A percentile compares a stretch with the other conserved stretches of the same genome.
Evolutionary conservation across 148 eudicot species (phyloP).

Genomic region (Pouteria glomerata): DNA sequence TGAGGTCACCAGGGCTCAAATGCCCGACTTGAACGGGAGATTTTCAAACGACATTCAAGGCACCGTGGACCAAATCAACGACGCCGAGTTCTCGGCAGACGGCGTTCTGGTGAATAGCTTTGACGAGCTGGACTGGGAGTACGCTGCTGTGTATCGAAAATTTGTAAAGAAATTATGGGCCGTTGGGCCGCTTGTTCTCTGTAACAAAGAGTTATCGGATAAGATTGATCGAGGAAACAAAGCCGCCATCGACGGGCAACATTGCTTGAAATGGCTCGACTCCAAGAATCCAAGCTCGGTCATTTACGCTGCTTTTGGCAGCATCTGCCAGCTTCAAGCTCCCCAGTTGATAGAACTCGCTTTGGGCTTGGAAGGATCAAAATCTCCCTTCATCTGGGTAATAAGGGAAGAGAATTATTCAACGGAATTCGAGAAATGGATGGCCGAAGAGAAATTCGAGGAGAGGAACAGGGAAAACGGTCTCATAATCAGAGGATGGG

Average conservation of each 20-base stretch:
- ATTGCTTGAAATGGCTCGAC: slow-evolving; percentile 25
- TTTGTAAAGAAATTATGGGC: slow-evolving; percentile 11
- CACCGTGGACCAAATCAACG: neutral
- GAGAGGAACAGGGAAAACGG: slow-evolving; percentile 20
- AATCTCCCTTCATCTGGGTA: slow-evolving; percentile 23
- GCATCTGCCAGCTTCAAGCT: slow-evolving; percentile 14
- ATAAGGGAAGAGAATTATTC: slow-evolving; percentile 10
- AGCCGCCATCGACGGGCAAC: slow-evolving; percentile 9
- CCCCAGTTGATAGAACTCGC: slow-evolving; percentile 24
- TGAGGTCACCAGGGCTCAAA: slow-evolving; percentile 27
- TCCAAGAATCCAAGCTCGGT: slow-evolving; percentile 20
- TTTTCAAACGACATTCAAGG: neutral
- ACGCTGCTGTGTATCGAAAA: slow-evolving; percentile 13
- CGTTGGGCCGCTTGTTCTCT: slow-evolving; percentile 25
- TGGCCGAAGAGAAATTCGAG: slow-evolving; percentile 18
- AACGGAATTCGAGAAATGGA: slow-evolving; percentile 15
- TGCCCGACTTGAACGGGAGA: slow-evolving; percentile 1
- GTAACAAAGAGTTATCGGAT: slow-evolving; percentile 13
- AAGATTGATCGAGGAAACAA: slow-evolving; percentile 17
- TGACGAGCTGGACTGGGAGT: neutral
- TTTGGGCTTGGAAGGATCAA: slow-evolving; percentile 23
- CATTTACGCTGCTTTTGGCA: slow-evolving; percentile 32
- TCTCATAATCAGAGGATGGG: slow-evolving; percentile 31
- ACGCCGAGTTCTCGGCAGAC: neutral
- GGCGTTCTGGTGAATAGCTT: slow-evolving; percentile 7